Evolutionary conservation across 257 asterid species (phyloP).

Genomic region (Thymus mandschuricus): DNA sequence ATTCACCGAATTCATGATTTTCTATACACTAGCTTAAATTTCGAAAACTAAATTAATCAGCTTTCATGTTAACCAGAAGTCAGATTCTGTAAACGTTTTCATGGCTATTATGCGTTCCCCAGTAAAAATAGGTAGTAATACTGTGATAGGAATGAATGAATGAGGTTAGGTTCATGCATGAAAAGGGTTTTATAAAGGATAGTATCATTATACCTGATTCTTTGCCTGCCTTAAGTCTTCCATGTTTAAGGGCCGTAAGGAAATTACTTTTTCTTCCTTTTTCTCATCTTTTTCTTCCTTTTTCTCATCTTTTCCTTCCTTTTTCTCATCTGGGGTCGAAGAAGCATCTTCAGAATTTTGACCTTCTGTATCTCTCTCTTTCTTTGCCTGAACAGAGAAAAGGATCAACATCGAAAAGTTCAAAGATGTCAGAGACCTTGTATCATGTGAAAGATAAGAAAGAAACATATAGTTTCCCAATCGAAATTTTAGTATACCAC

Average conservation of each 20-base stretch:
- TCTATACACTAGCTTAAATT: not conserved
- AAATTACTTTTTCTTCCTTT: conserved; percentile 59
- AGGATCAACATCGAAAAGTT: conserved; percentile 1
- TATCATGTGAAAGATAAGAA: not conserved
- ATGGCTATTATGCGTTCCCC: not conserved
- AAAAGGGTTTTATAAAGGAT: not conserved
- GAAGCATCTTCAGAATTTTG: conserved; percentile 53
- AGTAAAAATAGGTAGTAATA: not conserved
- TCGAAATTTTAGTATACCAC: conserved; percentile 45
- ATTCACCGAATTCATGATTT: not conserved
- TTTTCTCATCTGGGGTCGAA: conserved; percentile 44
- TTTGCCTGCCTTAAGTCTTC: conserved; percentile 93
- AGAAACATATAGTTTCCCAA: conserved; percentile 23
- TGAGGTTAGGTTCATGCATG: not conserved
- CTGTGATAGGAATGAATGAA: not conserved
- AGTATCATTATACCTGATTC: conserved; percentile 63
- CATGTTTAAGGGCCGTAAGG: conserved; percentile 81
- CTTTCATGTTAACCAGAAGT: not conserved
- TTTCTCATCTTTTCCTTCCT: conserved; percentile 47
- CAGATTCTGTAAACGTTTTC: not conserved
- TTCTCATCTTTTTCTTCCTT: conserved; percentile 61
- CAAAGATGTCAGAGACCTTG: not conserved
- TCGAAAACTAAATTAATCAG: not conserved
- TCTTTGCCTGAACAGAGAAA: conserved; percentile 54
- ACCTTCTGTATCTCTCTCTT: conserved; percentile 44